Evolutionary conservation across 1,139 yeast species (phyloP).

Genomic region (Taphrina communis): DNA sequence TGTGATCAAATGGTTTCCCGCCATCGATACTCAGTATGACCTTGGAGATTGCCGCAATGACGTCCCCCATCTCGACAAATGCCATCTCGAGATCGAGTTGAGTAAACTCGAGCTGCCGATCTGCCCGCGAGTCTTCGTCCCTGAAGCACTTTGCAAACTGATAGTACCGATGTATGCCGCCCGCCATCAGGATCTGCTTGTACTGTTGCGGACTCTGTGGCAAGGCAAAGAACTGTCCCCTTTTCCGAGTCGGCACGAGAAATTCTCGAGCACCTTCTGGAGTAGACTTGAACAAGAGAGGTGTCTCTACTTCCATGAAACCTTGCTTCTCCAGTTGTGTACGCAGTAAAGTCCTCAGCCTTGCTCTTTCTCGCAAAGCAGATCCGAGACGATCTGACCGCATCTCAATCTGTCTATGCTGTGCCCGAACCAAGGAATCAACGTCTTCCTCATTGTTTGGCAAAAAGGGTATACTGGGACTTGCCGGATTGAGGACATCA

Average conservation of each 20-base stretch:
- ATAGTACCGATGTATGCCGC: slow-evolving; percentile 83
- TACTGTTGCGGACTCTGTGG: slow-evolving; percentile 99
- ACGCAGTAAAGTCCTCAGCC: slow-evolving; percentile 64
- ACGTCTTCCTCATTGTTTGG: slow-evolving; percentile 57
- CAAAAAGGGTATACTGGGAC: slow-evolving; percentile 67
- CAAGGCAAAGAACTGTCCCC: slow-evolving; percentile 73
- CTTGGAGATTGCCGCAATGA: slow-evolving; percentile 67
- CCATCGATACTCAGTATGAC: slow-evolving; percentile 53
- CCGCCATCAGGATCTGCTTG: slow-evolving; percentile 90
- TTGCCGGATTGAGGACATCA: slow-evolving; percentile 67
- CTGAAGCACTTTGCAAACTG: slow-evolving; percentile 94
- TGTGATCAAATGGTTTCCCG: slow-evolving; percentile 38
- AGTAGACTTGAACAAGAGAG: slow-evolving; percentile 87
- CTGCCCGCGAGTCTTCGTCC: slow-evolving; percentile 92
- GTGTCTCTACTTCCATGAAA: slow-evolving; percentile 90
- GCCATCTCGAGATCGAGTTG: slow-evolving; percentile 95
- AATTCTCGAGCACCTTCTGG: slow-evolving; percentile 99
- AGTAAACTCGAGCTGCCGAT: slow-evolving; percentile 96
- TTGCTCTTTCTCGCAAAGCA: slow-evolving; percentile 66
- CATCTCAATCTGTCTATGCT: slow-evolving; percentile 77
- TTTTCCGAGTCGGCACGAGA: slow-evolving; percentile 81
- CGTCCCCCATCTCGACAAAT: slow-evolving; percentile 72
- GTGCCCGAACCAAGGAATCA: slow-evolving; percentile 67
- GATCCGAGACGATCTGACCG: slow-evolving; percentile 58
- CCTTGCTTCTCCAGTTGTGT: slow-evolving; percentile 55